Conservation (phyloP, 1,284 basidiomycete species). For the Flammula alnicola region DNA sequence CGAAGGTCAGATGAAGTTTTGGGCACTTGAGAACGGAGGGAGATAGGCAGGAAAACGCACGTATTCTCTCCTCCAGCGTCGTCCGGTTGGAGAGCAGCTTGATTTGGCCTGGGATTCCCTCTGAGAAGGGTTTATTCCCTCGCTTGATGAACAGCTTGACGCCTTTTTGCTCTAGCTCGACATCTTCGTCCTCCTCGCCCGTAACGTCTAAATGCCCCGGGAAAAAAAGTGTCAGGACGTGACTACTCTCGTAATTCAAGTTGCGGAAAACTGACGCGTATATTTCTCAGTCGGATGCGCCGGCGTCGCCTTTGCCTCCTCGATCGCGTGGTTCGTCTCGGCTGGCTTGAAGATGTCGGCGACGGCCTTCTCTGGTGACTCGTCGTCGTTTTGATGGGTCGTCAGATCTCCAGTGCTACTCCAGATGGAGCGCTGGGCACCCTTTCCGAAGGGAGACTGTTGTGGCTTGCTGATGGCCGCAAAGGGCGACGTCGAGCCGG, state of each 20-base stretch:
- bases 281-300: conserved; percentile 23
- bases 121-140: conserved; percentile 58
- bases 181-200: conserved; percentile 66
- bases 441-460: conserved; percentile 6
- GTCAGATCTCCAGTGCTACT: conserved; percentile 12
- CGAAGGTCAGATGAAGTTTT: not conserved
- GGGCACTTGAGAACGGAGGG: not conserved
- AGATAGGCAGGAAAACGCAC: conserved; percentile 39
- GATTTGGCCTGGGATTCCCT: conserved; percentile 62
- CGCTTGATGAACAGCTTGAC: conserved; percentile 66
- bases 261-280: conserved; percentile 31
- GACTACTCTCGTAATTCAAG: conserved; percentile 1
- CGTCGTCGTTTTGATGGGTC: conserved; percentile 21
- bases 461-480: conserved; percentile 27
- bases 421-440: conserved; percentile 26
- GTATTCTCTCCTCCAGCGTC: conserved; percentile 46
- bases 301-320: conserved; percentile 21
- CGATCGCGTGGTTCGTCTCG: conserved; percentile 25
- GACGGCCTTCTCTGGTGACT: conserved; percentile 5
- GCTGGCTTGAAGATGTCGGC: conserved; percentile 13
- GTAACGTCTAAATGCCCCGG: conserved; percentile 47
- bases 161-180: conserved; percentile 58
- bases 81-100: conserved; percentile 55
- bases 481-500: conserved; percentile 47
- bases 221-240: conserved; percentile 15